phyloP scores from a whole-genome alignment of 2,329 filamentous ascomycete species.

The Aspergillus unguis region DNA sequence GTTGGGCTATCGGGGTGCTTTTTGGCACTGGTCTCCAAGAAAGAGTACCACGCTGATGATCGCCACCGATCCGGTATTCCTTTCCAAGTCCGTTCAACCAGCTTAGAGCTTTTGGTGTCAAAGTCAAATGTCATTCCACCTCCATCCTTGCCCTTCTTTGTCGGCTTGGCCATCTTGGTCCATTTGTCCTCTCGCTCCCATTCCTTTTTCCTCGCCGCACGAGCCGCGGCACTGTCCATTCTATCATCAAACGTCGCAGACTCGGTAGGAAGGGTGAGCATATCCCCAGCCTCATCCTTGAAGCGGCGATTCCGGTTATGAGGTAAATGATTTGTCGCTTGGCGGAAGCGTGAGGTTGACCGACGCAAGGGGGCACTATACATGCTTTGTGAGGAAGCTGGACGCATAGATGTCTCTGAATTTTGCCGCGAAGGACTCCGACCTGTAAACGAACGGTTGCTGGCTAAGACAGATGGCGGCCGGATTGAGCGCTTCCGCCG shows the following conservation, averaged over 20 bases:
- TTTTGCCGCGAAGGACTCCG: constrained; percentile 39
- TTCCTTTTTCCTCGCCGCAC: constrained; percentile 55
- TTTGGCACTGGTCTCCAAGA: constrained; percentile 73
- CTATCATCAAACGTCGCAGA: constrained; percentile 47
- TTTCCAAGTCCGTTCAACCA: constrained; percentile 93
- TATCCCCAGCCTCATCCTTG: constrained; percentile 61
- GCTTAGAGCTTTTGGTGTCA: constrained; percentile 74
- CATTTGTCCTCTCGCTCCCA: constrained; percentile 63
- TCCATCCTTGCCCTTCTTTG: constrained; percentile 46
- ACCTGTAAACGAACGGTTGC: constrained; percentile 42
- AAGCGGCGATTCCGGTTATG: constrained; percentile 53
- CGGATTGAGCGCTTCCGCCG: constrained; percentile 52
- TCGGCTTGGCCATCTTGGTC: constrained; percentile 61
- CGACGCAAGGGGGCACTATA: constrained; percentile 40
- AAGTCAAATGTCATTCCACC: constrained; percentile 72
- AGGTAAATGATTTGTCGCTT: constrained; percentile 52
- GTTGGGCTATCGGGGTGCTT: constrained; percentile 59
- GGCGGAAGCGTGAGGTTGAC: constrained; percentile 47
- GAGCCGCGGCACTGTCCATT: constrained; percentile 48
- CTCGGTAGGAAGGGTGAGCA: constrained; percentile 60
- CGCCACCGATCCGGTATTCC: constrained; percentile 97
- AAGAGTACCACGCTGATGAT: constrained; percentile 89
- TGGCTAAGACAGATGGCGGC: constrained; percentile 47
- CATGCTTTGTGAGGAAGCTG: constrained; percentile 47
- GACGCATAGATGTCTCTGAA: constrained; percentile 45